Evolutionary conservation across 106 monocot genomes (phyloP).

Genomic region (Platanthera guangdongensis): DNA sequence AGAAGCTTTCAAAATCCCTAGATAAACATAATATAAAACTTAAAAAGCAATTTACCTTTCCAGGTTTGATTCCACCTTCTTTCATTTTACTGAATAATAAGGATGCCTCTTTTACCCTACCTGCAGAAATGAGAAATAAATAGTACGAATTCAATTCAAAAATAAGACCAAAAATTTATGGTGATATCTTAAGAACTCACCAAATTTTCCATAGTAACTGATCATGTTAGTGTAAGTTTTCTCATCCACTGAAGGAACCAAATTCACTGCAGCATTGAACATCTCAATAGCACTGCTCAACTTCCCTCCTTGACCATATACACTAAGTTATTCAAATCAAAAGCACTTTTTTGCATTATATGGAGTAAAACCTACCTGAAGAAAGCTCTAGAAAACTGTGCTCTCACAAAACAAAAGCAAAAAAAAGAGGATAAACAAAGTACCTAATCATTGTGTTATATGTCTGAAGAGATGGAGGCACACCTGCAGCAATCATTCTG

Average conservation of each 20-base stretch:
- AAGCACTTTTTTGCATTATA: not conserved
- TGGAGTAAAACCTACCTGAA: not conserved
- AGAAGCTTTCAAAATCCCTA: not conserved
- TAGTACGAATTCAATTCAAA: not conserved
- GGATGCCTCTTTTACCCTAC: conserved; percentile 65
- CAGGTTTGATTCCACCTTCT: conserved; percentile 77
- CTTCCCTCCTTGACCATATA: conserved; percentile 92
- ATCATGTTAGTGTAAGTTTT: conserved; percentile 96
- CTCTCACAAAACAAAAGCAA: conserved; percentile 6
- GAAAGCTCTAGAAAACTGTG: not conserved
- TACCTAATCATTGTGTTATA: conserved; percentile 98
- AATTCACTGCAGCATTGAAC: conserved; percentile 52
- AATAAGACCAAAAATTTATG: not conserved
- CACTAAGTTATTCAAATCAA: conserved; percentile 38
- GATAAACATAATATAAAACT: not conserved
- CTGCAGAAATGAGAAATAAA: conserved; percentile 25
- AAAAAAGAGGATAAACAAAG: not conserved
- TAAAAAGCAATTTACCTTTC: conserved; percentile 51
- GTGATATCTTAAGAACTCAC: conserved; percentile 19
- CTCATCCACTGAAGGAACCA: conserved; percentile 60
- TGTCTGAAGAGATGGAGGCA: conserved; percentile 71
- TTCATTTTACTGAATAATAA: conserved; percentile 72
- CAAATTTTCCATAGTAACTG: conserved; percentile 75
- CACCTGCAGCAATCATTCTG: conserved; percentile 70
- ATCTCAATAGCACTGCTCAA: conserved; percentile 81